A percentile compares a stretch with the other conserved stretches of the same genome.
These are phyloP conservation scores for Trypanosomatidae sp. DNA, from an alignment of 208 protist genomes.

Conservation along the genomic window DNA sequence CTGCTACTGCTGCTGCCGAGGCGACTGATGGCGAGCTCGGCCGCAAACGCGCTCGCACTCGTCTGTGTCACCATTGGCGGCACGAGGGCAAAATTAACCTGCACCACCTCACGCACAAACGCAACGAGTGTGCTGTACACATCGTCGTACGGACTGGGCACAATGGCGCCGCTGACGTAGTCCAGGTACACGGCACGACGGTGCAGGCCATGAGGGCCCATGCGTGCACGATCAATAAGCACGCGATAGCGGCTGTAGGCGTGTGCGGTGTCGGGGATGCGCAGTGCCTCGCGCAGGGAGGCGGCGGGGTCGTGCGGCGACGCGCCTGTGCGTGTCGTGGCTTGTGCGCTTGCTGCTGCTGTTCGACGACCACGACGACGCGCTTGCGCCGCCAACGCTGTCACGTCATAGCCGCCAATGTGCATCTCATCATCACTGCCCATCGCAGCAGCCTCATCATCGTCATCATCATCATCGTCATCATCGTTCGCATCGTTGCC, in stretches of 20 bases:
- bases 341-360: no score
- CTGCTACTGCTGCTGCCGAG: constrained; percentile 10
- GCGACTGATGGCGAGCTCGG: constrained; percentile 5
- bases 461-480: background rate
- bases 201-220: constrained; percentile 32
- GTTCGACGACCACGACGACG: no score
- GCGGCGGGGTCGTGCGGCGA: no score
- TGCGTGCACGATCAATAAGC: constrained; percentile 22
- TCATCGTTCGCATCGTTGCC: background rate
- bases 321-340: no score
- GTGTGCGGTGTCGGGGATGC: no score
- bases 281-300: no score
- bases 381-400: no score
- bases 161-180: constrained; percentile 34
- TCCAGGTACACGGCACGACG: constrained; percentile 63
- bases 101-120: constrained; percentile 29
- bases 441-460: no score
- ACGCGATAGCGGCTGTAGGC: constrained; percentile 40
- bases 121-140: constrained; percentile 13
- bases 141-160: constrained; percentile 28
- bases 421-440: background rate
- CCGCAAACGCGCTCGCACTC: constrained; percentile 18
- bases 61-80: constrained; percentile 24
- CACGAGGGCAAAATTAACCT: constrained; percentile 40
- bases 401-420: background rate